These are phyloP conservation scores for Rachicladosporium sp. DNA, from an alignment of 2,329 filamentous ascomycete genomes.

Conservation along the genomic window DNA sequence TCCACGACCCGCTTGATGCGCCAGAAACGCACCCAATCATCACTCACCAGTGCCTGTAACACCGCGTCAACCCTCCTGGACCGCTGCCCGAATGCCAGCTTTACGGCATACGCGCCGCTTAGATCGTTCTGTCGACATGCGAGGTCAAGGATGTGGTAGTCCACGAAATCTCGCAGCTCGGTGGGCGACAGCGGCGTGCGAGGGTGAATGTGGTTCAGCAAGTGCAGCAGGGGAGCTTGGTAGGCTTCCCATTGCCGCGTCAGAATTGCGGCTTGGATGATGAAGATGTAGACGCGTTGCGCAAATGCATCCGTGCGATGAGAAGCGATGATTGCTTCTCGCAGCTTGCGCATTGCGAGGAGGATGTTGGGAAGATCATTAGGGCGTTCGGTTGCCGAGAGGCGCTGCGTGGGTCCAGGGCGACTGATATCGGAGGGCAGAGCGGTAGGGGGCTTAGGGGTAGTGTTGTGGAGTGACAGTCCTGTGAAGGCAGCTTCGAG, in stretches of 20 bases:
- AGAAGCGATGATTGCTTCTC: constrained; percentile 76
- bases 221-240: constrained; percentile 69
- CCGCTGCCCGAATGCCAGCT: constrained; percentile 46
- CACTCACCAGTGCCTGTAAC: constrained; percentile 59
- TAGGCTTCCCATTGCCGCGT: constrained; percentile 78
- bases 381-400: constrained; percentile 30
- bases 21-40: constrained; percentile 75
- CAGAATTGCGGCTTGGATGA: constrained; percentile 71
- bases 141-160: constrained; percentile 75
- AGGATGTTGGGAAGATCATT: constrained; percentile 63
- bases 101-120: constrained; percentile 57
- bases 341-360: constrained; percentile 76
- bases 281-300: constrained; percentile 82
- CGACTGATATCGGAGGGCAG: too few relatives aligned
- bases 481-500: constrained; percentile 61
- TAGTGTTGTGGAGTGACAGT: too few relatives aligned
- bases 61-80: constrained; percentile 59
- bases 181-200: constrained; percentile 52
- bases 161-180: constrained; percentile 66
- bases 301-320: constrained; percentile 69
- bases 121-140: constrained; percentile 73
- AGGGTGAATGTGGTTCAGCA: constrained; percentile 60
- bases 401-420: constrained; percentile 11
- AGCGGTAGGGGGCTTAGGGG: too few relatives aligned
- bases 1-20: constrained; percentile 60